Evolutionary conservation across 2,329 filamentous ascomycete species (phyloP).

Genomic region (Fusarium continuum): DNA sequence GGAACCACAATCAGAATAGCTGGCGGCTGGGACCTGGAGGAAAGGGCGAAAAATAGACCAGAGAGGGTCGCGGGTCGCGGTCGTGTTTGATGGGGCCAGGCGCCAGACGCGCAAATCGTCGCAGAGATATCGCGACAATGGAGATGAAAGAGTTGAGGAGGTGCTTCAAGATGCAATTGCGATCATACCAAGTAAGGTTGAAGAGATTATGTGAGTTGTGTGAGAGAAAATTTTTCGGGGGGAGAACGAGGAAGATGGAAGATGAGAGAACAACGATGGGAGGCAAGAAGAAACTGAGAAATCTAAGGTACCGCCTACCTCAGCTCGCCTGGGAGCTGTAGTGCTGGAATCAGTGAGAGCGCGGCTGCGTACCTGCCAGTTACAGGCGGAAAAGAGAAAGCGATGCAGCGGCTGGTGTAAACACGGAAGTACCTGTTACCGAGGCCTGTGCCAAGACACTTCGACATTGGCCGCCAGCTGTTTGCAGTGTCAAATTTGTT

Average conservation of each 20-base stretch:
- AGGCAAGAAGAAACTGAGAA: conserved; percentile 27
- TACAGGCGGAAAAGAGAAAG: conserved; percentile 36
- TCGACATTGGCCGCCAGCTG: conserved; percentile 40
- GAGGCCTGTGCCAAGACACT: conserved; percentile 34
- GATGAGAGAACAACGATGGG: conserved; percentile 35
- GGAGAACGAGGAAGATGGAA: conserved; percentile 38
- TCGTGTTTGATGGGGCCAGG: conserved; percentile 44
- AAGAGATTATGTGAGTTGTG: conserved; percentile 37
- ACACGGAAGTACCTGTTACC: conserved; percentile 41
- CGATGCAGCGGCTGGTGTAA: conserved; percentile 33
- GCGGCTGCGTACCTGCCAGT: conserved; percentile 28
- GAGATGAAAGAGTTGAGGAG: conserved; percentile 7
- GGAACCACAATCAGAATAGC: conserved; percentile 43
- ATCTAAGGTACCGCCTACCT: conserved; percentile 30
- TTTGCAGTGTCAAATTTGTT: conserved; percentile 40
- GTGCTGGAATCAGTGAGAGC: conserved; percentile 23
- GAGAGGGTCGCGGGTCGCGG: conserved; percentile 40
- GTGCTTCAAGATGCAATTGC: conserved; percentile 8
- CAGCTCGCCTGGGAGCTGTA: conserved; percentile 11
- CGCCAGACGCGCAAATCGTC: conserved; percentile 43
- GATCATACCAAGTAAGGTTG: conserved; percentile 28
- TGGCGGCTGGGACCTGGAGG: conserved; percentile 44
- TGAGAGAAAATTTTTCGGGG: conserved; percentile 33
- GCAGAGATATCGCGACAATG: conserved; percentile 31
- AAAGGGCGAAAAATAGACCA: conserved; percentile 38